Evolutionary conservation across 179 eudicot species (phyloP).

Genomic region (Gypsophila paniculata): DNA sequence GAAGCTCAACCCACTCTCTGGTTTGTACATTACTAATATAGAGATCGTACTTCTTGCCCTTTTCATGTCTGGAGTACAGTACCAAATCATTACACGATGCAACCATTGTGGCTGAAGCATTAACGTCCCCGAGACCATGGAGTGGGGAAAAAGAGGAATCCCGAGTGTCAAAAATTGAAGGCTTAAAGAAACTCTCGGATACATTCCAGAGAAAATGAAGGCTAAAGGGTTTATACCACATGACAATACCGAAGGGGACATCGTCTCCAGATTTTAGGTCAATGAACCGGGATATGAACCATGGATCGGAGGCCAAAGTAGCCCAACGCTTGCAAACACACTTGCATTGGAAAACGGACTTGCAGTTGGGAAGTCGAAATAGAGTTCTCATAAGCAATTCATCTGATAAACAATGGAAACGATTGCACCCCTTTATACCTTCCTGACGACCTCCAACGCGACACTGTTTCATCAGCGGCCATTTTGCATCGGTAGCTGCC

Average conservation of each 20-base stretch:
- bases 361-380: conserved; percentile 16
- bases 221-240: background rate
- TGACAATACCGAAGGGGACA: background rate
- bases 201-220: background rate
- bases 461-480: background rate
- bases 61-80: background rate
- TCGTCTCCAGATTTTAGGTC: background rate
- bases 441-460: background rate
- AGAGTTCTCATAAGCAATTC: conserved; percentile 18
- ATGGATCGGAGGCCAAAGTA: conserved; percentile 3
- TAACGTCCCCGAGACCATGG: background rate
- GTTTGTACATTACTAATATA: conserved; percentile 16
- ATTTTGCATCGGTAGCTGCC: background rate
- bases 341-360: conserved; percentile 14
- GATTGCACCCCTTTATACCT: conserved; percentile 2
- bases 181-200: conserved; percentile 3
- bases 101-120: background rate
- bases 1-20: conserved; percentile 9
- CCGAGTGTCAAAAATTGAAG: background rate
- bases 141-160: conserved; percentile 9
- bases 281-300: conserved; percentile 9
- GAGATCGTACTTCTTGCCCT: background rate
- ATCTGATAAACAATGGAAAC: background rate
- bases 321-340: conserved; percentile 22
- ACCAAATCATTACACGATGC: conserved; percentile 16